A percentile compares a stretch with the other conserved stretches of the same genome.
phyloP scores from a whole-genome alignment of 352 stramenopile species.

The Elongisporangium undulatum region DNA sequence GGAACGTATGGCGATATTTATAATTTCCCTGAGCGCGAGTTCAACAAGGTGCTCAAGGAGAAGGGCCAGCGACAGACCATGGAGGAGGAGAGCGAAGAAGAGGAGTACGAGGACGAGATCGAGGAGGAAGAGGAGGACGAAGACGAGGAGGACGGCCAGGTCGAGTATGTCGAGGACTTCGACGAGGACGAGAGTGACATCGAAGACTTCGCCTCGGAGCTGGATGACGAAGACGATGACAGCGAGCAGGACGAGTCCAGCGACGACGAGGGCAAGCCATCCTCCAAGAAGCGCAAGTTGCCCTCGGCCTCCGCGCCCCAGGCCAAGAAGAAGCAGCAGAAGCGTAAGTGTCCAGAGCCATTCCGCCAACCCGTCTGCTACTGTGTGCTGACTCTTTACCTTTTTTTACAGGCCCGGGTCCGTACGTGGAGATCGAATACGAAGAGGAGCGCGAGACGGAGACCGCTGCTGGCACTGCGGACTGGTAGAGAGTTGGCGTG shows the following conservation, averaged over 20 bases:
- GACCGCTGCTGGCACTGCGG: conserved; percentile 30
- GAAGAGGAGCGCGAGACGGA: conserved; percentile 72
- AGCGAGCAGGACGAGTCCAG: conserved; percentile 30
- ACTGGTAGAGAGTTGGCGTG: conserved; percentile 30
- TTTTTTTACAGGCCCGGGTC: conserved; percentile 26
- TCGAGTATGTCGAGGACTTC: conserved; percentile 87
- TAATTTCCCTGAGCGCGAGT: conserved; percentile 96
- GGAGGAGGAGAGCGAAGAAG: conserved; percentile 88
- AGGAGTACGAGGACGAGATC: conserved; percentile 60
- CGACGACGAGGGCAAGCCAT: conserved; percentile 38
- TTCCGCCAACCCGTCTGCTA: background rate
- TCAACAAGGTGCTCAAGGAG: conserved; percentile 82
- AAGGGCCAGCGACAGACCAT: conserved; percentile 87
- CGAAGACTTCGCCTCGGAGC: conserved; percentile 75
- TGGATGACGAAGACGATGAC: conserved; percentile 56
- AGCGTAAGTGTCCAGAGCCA: conserved; percentile 24
- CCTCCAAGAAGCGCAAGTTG: conserved; percentile 70
- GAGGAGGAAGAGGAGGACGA: conserved; percentile 64
- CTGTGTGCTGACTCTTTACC: conserved; percentile 1
- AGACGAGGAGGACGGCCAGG: conserved; percentile 59
- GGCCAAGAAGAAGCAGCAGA: conserved; percentile 61
- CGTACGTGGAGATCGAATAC: conserved; percentile 87
- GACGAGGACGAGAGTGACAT: conserved; percentile 93
- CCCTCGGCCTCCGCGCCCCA: conserved; percentile 22
- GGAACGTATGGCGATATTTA: conserved; percentile 99